These are phyloP conservation scores for Talaromyces sp. DNA, from an alignment of 2,329 filamentous ascomycete genomes.

Conservation along the genomic window DNA sequence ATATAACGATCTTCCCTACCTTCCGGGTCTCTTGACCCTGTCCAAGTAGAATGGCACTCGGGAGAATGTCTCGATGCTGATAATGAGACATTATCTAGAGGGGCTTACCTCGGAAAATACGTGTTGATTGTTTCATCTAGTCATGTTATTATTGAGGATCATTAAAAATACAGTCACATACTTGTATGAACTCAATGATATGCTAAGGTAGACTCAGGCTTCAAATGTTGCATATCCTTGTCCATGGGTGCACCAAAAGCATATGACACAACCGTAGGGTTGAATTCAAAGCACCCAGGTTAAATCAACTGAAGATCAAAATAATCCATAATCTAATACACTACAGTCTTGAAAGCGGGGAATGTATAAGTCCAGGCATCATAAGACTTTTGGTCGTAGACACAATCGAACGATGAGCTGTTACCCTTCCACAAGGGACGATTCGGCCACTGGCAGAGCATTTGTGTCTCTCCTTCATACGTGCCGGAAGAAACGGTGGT, in stretches of 20 bases:
- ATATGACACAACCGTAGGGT: background rate
- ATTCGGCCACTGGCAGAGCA: background rate
- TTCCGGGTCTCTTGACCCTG: constrained; percentile 55
- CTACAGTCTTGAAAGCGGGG: background rate
- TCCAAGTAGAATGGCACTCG: background rate
- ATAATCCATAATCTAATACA: background rate
- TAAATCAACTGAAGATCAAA: background rate
- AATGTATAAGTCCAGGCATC: background rate
- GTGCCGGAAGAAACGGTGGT: constrained; percentile 27
- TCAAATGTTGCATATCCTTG: background rate
- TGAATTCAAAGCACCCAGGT: background rate
- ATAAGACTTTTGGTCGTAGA: background rate
- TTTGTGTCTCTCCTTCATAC: background rate
- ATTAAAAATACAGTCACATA: background rate
- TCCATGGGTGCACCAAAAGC: background rate
- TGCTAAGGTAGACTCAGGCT: background rate
- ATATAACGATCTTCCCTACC: constrained; percentile 52
- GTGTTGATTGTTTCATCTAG: background rate
- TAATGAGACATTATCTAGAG: background rate
- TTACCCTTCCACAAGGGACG: background rate
- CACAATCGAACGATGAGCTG: background rate
- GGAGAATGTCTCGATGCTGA: background rate
- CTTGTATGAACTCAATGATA: background rate
- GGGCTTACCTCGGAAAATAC: background rate
- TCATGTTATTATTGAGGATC: background rate